A percentile compares a stretch with the other conserved stretches of the same genome.
Evolutionary conservation across 768 basidiomycete species (phyloP).

Genomic region (Strobilomyces echinocephalus): DNA sequence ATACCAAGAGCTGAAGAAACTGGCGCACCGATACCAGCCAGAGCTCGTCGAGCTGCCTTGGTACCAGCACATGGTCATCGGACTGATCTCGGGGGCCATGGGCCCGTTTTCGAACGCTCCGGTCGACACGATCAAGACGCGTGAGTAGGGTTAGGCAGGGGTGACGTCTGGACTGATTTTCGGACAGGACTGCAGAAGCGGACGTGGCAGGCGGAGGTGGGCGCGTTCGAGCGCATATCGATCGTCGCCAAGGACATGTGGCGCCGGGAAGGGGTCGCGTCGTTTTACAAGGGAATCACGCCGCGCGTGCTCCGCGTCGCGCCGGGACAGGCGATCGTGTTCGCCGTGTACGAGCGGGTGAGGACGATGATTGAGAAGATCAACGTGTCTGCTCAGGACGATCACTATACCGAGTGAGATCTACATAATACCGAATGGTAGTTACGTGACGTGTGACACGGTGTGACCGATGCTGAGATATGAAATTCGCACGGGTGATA

Average conservation of each 20-base stretch:
- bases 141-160: conserved; percentile 38
- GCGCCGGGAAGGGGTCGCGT: conserved; percentile 76
- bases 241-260: conserved; percentile 91
- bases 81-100: conserved; percentile 94
- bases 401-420: conserved; percentile 67
- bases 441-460: conserved; percentile 18
- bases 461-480: conserved; percentile 32
- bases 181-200: conserved; percentile 78
- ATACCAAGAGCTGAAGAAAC: conserved; percentile 93
- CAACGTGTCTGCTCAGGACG: conserved; percentile 48
- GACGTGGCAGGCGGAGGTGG: conserved; percentile 63
- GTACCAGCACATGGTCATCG: conserved; percentile 94
- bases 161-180: background rate
- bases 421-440: no score
- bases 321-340: conserved; percentile 95
- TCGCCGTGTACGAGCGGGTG: conserved; percentile 94
- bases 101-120: conserved; percentile 98
- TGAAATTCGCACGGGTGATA: conserved; percentile 33
- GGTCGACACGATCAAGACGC: conserved; percentile 92
- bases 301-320: conserved; percentile 94
- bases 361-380: conserved; percentile 69
- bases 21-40: conserved; percentile 75
- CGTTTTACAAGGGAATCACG: conserved; percentile 99
- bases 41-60: conserved; percentile 76
- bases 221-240: conserved; percentile 73